Evolutionary conservation across 768 basidiomycete genomes (phyloP).

Genomic region (Kwoniella pini): DNA sequence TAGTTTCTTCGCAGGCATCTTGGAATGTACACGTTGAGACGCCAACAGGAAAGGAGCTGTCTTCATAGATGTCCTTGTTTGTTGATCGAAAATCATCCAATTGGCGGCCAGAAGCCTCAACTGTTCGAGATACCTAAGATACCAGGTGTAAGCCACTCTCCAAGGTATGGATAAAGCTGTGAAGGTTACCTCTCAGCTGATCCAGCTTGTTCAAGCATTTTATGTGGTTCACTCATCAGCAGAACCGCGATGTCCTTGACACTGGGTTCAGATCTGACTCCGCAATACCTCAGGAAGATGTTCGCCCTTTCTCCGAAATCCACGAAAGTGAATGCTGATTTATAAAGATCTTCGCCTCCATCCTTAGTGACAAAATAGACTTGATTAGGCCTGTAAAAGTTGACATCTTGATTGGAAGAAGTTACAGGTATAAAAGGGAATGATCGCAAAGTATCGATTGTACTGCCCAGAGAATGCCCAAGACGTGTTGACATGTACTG

Average conservation of each 20-base stretch:
- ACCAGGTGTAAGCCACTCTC: too few relatives aligned
- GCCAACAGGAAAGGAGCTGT: conserved; percentile 71
- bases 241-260: conserved; percentile 61
- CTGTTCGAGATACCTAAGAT: conserved; percentile 71
- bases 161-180: too few relatives aligned
- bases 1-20: conserved; percentile 28
- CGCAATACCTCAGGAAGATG: conserved; percentile 79
- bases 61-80: conserved; percentile 68
- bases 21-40: conserved; percentile 63
- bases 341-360: conserved; percentile 63
- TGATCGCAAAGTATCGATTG: conserved; percentile 64
- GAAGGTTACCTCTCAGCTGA: conserved; percentile 41
- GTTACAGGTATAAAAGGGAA: conserved; percentile 67
- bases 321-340: conserved; percentile 81
- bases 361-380: conserved; percentile 51
- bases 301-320: conserved; percentile 83
- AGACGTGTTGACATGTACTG: conserved; percentile 42
- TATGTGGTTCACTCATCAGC: conserved; percentile 35
- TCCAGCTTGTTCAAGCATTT: conserved; percentile 42
- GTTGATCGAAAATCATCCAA: conserved; percentile 55
- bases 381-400: conserved; percentile 35
- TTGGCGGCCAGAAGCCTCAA: conserved; percentile 86
- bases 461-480: conserved; percentile 40
- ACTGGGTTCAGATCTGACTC: conserved; percentile 82
- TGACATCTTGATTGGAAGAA: conserved; percentile 19